These are phyloP conservation scores for Mariannaea sp. DNA, from an alignment of 2,329 filamentous ascomycete genomes.

Conservation along the genomic window DNA sequence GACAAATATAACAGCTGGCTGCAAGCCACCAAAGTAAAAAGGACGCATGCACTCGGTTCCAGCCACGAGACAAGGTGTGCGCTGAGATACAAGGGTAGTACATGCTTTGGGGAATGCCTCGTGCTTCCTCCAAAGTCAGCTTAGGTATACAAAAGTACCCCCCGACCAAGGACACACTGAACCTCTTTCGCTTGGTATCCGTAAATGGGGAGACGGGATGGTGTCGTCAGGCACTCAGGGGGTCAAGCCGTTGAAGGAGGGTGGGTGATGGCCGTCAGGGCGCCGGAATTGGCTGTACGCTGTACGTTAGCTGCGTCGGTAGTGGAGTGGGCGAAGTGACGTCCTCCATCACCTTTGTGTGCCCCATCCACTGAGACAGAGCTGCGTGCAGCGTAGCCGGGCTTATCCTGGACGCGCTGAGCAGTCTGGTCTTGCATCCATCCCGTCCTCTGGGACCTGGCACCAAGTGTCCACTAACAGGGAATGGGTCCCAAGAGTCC, in stretches of 20 bases:
- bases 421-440: constrained; percentile 21
- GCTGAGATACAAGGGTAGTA: too few relatives aligned
- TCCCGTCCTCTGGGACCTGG: constrained; percentile 27
- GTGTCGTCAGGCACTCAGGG: constrained; percentile 14
- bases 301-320: background rate
- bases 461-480: constrained; percentile 20
- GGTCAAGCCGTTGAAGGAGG: constrained; percentile 1
- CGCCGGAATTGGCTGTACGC: background rate
- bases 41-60: background rate
- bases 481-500: constrained; percentile 5
- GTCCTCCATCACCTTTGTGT: background rate
- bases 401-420: constrained; percentile 28
- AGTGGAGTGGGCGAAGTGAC: background rate
- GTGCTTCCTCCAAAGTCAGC: too few relatives aligned
- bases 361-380: background rate
- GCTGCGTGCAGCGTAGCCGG: constrained; percentile 24
- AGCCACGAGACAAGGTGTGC: too few relatives aligned
- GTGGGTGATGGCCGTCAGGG: background rate
- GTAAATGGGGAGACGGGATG: background rate
- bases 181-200: constrained; percentile 1
- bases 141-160: constrained; percentile 5
- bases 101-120: too few relatives aligned
- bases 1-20: background rate
- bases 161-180: background rate
- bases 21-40: background rate